phyloP scores from a whole-genome alignment of 2,329 filamentous ascomycete species.

The Alternaria postmessia region DNA sequence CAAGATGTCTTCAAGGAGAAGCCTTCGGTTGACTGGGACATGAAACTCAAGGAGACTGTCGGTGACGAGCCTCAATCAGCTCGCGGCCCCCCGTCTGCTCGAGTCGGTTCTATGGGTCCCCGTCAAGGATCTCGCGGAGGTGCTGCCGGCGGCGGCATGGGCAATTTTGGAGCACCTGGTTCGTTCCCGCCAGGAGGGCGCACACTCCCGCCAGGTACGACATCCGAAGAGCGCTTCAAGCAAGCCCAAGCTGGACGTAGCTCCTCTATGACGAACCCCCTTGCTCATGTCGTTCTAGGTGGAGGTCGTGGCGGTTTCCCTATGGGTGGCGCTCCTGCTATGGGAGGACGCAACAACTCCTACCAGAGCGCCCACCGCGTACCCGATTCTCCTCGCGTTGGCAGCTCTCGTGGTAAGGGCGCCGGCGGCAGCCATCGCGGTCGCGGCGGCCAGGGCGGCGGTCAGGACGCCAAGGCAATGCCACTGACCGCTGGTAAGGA shows the following conservation, averaged over 20 bases:
- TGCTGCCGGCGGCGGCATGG: slow-evolving; percentile 65
- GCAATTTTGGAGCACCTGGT: slow-evolving; percentile 66
- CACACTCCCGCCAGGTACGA: slow-evolving; percentile 77
- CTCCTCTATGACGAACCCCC: slow-evolving; percentile 57
- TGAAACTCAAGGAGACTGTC: slow-evolving; percentile 83
- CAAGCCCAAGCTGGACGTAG: slow-evolving; percentile 34
- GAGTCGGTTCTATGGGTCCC: slow-evolving; percentile 57
- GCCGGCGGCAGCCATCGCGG: slow-evolving; percentile 62
- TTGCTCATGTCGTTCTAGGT: slow-evolving; percentile 64
- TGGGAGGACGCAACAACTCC: slow-evolving; percentile 71
- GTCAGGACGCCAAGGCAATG: slow-evolving; percentile 82
- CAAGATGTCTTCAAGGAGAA: slow-evolving; percentile 96
- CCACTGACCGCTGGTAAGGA: slow-evolving; percentile 86
- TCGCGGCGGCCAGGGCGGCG: slow-evolving; percentile 59
- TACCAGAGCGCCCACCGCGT: slow-evolving; percentile 65
- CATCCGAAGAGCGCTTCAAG: slow-evolving; percentile 75
- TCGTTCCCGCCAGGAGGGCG: slow-evolving; percentile 49
- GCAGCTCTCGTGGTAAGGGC: slow-evolving; percentile 68
- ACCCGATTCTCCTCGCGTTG: slow-evolving; percentile 75
- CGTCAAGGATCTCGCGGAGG: slow-evolving; percentile 57
- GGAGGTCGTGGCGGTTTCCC: slow-evolving; percentile 67
- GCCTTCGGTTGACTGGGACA: slow-evolving; percentile 91
- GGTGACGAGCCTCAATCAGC: slow-evolving; percentile 78
- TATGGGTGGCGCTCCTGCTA: slow-evolving; percentile 62
- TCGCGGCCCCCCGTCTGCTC: slow-evolving; percentile 68